Evolutionary conservation across 2,329 filamentous ascomycete species (phyloP).

Genomic region (Fusarium odoratissimum): DNA sequence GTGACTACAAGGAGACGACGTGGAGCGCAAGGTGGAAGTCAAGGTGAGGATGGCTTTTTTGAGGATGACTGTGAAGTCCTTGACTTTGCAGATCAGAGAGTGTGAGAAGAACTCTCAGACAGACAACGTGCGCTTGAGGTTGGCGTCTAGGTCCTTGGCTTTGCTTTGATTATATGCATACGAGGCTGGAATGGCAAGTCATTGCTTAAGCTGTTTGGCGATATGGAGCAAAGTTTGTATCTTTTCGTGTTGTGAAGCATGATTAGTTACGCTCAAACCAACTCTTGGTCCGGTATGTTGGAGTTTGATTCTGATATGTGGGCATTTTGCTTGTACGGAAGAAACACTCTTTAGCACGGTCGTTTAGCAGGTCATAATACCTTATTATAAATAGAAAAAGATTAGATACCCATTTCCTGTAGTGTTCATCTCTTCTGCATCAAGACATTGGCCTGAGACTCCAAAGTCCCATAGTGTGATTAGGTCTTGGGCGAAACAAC

Average conservation of each 20-base stretch:
- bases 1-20: constrained; percentile 81
- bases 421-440: constrained; percentile 27
- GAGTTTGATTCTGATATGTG: constrained; percentile 47
- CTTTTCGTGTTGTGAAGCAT: constrained; percentile 18
- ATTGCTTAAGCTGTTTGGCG: constrained; percentile 26
- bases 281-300: constrained; percentile 37
- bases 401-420: constrained; percentile 50
- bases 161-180: constrained; percentile 40
- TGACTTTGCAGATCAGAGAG: constrained; percentile 82
- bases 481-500: constrained; percentile 26
- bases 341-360: constrained; percentile 45
- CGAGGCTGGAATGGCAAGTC: constrained; percentile 19
- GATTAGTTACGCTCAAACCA: constrained; percentile 35
- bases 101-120: constrained; percentile 53
- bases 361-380: constrained; percentile 35
- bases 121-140: constrained; percentile 17
- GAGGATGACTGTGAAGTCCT: constrained; percentile 93
- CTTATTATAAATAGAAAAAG: constrained; percentile 51
- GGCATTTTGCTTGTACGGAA: constrained; percentile 46
- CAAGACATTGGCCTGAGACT: constrained; percentile 8
- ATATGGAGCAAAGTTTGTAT: constrained; percentile 23
- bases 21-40: constrained; percentile 59
- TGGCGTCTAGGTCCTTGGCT: constrained; percentile 27
- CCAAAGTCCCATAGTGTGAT: constrained; percentile 25
- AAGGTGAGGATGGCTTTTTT: constrained; percentile 82